Base-by-base conservation (phyloP, 2,329 filamentous ascomycete species). In the Aspergillus sclerotialis region DNA sequence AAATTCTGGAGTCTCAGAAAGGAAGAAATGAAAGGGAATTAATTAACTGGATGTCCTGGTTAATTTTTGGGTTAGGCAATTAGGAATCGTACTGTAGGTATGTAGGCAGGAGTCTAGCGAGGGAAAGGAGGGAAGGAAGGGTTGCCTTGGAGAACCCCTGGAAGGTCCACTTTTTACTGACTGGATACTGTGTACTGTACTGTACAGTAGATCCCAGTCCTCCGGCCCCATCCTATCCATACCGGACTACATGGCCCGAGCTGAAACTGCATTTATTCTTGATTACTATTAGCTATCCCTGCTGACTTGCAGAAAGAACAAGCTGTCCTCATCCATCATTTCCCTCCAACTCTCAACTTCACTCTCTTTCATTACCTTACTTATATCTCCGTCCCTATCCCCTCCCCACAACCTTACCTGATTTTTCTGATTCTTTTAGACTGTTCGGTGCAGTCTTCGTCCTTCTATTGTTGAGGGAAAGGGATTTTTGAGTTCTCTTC, bases 291-390 rank as follows among this genome's bases (percentile, higher is more conserved):
- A 55, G 37, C 34, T 33, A 41, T 47, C 47, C 46, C 43, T 40
- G 46, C 44, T 37, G 29, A 29, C 35, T 45, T 42, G 39, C 50
- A 44, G 47, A 61, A 60, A 62, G 60, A 63, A 63, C 60, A 63
- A 58, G 56, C 60, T 63, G 60, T 61, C 60, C 60, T 63, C 39
- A 56, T 51, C 46, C 48, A 33, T 43, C 32, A 35, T 26, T 32
- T 39, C 41, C 39, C 36, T 36, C 29, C 39, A 43, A 40, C 30
- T 26, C 37, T 33, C 41, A 43, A 43, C 37, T 42, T 42, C 15
- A 29, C 32, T 23, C 30, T 33, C 24, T 14, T 32, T 31, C 27
- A 23, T n/a, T n/a, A n/a, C n/a, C n/a, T n/a, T n/a, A n/a, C n/a
- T n/a, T n/a, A n/a, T n/a, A n/a, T n/a, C 26, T 18, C 28, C 28